Conservation (phyloP, 257 asterid species). For the Solanum lignicaule region DNA sequence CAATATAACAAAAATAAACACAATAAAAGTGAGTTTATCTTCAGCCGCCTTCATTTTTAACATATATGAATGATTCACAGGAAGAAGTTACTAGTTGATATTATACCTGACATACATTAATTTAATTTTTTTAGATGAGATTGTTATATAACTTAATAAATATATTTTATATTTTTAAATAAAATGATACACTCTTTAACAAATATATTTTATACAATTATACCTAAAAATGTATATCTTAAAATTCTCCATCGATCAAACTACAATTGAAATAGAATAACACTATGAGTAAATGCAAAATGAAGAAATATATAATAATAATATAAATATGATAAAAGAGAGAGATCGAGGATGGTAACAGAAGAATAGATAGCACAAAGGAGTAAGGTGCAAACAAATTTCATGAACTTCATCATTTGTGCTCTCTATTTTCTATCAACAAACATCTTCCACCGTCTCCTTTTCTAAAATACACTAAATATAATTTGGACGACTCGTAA, state of each 20-base stretch:
- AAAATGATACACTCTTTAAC: background rate
- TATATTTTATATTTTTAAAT: background rate
- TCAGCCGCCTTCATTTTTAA: background rate
- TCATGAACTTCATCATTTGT: background rate
- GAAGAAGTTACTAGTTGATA: background rate
- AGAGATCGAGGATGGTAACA: conserved; percentile 20
- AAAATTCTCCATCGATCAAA: background rate
- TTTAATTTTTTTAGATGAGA: background rate
- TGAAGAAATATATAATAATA: background rate
- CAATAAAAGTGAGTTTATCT: conserved; percentile 1
- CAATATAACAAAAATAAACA: no score
- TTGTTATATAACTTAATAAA: background rate
- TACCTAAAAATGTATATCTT: background rate
- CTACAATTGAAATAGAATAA: background rate
- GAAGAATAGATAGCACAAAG: conserved; percentile 75
- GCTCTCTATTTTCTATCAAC: background rate
- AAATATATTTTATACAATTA: background rate
- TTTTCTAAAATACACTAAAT: no score
- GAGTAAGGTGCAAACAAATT: conserved; percentile 28
- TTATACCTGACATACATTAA: no score
- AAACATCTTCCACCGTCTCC: background rate
- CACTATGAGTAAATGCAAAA: background rate
- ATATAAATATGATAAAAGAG: background rate
- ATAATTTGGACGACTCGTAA: background rate
- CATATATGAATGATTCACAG: background rate